phyloP scores from a whole-genome alignment of 164 flowering plant genomes.

The Liquidambar formosana region DNA sequence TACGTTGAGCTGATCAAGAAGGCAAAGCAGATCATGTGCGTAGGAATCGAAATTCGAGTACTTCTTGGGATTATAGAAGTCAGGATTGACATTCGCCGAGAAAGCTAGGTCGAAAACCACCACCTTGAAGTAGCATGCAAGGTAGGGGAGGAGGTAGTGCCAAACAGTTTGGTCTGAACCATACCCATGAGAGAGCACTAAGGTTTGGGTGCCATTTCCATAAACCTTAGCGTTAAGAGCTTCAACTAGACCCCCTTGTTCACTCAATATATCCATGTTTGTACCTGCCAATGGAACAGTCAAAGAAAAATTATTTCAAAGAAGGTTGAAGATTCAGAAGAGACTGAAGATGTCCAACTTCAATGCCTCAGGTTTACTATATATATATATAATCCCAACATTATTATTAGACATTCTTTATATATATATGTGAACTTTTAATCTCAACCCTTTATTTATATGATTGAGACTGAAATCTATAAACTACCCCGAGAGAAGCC shows the following conservation, averaged over 20 bases:
- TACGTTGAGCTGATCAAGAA: constrained; percentile 34
- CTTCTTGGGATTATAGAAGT: constrained; percentile 18
- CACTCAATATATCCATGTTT: constrained; percentile 10
- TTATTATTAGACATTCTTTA: no score
- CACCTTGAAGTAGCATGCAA: constrained; percentile 33
- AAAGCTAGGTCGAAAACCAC: constrained; percentile 39
- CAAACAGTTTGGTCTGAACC: constrained; percentile 40
- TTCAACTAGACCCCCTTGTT: constrained; percentile 17
- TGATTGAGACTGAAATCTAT: no score
- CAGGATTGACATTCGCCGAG: constrained; percentile 23
- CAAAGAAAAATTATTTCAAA: background rate
- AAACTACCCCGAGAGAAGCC: no score
- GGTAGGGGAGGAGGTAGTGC: constrained; percentile 36
- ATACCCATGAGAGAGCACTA: constrained; percentile 45
- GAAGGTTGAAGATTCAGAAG: background rate
- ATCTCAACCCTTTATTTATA: no score
- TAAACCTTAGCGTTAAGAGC: constrained; percentile 31
- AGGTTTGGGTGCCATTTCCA: constrained; percentile 31
- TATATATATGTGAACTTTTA: no score
- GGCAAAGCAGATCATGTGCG: constrained; percentile 25
- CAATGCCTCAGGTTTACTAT: background rate
- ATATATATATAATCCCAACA: background rate
- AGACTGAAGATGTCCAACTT: background rate
- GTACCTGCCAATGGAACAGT: background rate
- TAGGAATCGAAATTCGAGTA: constrained; percentile 28